Evolutionary conservation across 2,329 filamentous ascomycete species (phyloP), one percentile per base, ranked within the genome.

Genomic region (Penicillium expansum): DNA sequence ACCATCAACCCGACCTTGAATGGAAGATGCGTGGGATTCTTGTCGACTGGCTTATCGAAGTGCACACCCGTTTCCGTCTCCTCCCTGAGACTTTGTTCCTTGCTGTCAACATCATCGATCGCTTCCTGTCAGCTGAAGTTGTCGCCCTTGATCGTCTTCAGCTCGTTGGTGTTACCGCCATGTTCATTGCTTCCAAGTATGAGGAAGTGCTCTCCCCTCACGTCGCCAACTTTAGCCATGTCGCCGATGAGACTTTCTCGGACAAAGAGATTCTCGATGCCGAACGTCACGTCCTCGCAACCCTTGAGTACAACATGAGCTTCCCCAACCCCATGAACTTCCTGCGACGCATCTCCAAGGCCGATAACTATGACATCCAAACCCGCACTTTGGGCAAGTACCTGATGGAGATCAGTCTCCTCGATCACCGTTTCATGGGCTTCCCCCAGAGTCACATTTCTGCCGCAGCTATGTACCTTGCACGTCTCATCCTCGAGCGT

Each of bases 301-400:
- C 92, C 6, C 84, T 99, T 60, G 89, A 97, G 79, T 99, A 97
- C 75, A 93, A 99, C 73, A 86, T 99, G 62, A 97, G 92, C 80
- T 99, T 97, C 72, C 94, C 94, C 55, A 99, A 99, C 78, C 94
- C 94, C 22, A 99, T 99, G 94, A 99, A 99, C 83, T 99, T 99
- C 80, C 86, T 99, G 59, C 91, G 94, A 63, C 90, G 95, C 66
- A 96, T 99, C 76, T 97, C 93, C 60, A 99, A 99, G 82, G 95
- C 94, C 70, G 95, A 99, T 79, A 94, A 96, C 81, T 99, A 99
- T 78, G 93, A 99, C 76, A 96, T 97, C 69, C 91, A 97, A 76
- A 96, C 92, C 59, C 90, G 94, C 69, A 99, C 94, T 45, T 85
- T 99, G 58, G 94, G 91, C 75, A 99, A 99, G 80, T 99, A 97